phyloP scores from a whole-genome alignment of 768 basidiomycete species.

The Lyophyllum decastes region DNA sequence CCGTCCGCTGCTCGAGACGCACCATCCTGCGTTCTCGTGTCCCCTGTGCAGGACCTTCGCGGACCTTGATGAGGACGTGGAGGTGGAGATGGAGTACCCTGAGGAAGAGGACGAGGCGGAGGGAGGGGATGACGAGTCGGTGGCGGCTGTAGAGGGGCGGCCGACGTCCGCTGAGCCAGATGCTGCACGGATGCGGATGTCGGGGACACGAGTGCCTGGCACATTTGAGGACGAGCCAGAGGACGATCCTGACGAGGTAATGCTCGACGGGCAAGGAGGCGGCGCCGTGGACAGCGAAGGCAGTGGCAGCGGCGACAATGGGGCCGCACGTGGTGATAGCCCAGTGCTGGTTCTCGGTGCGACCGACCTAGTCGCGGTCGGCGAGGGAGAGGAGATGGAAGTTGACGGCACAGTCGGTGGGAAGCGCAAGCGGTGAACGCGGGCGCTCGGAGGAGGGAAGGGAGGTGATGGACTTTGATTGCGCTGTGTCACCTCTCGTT shows the following conservation, averaged over 20 bases:
- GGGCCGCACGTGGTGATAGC: background rate
- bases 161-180: background rate
- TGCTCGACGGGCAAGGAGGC: slow-evolving; percentile 5
- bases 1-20: slow-evolving; percentile 82
- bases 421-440: background rate
- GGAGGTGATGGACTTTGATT: background rate
- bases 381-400: slow-evolving; percentile 5
- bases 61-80: slow-evolving; percentile 94
- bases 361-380: background rate
- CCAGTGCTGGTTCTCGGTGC: background rate
- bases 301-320: slow-evolving; percentile 7
- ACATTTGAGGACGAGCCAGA: slow-evolving; percentile 3
- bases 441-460: too few relatives aligned
- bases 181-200: background rate
- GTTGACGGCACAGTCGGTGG: slow-evolving; percentile 1
- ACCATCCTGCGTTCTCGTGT: slow-evolving; percentile 93
- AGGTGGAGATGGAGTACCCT: slow-evolving; percentile 40
- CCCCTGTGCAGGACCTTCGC: slow-evolving; percentile 95
- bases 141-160: background rate
- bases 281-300: slow-evolving; percentile 13
- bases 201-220: slow-evolving; percentile 1
- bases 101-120: slow-evolving; percentile 25
- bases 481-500: background rate
- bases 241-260: slow-evolving; percentile 10
- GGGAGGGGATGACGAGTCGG: slow-evolving; percentile 8